phyloP scores from a whole-genome alignment of 306 rosid genomes.

The Castanea sativa region DNA sequence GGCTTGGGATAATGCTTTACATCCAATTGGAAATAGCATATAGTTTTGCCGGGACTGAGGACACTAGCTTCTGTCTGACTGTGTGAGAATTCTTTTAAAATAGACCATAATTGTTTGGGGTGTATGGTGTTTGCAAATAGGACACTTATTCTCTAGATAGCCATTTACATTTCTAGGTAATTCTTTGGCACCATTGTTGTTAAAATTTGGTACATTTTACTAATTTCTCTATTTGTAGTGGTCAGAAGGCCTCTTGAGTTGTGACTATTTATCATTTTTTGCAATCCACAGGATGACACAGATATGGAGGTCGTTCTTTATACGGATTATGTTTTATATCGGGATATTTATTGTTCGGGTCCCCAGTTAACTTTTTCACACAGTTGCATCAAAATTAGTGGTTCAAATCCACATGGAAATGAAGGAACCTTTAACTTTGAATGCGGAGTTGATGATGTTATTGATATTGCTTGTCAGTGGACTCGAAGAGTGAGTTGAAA shows the following conservation, averaged over 20 bases:
- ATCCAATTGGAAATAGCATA: neutral
- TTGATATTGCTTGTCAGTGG: conserved; percentile 56
- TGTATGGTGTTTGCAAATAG: neutral
- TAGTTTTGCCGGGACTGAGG: neutral
- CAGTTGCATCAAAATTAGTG: conserved; percentile 56
- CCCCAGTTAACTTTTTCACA: conserved; percentile 61
- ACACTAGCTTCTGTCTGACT: neutral
- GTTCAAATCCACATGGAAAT: conserved; percentile 38
- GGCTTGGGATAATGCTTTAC: neutral
- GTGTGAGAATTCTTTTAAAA: conserved; percentile 1
- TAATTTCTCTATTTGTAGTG: conserved; percentile 5
- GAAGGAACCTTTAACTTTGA: conserved; percentile 53
- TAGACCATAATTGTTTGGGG: neutral
- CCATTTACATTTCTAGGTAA: neutral
- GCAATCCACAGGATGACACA: conserved; percentile 60
- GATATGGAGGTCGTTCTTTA: conserved; percentile 58
- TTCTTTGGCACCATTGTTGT: neutral
- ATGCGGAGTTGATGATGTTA: conserved; percentile 66
- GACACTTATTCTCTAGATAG: conserved; percentile 3
- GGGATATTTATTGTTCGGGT: conserved; percentile 58
- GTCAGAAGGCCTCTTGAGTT: neutral
- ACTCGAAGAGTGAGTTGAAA: conserved; percentile 61
- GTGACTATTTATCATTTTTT: conserved; percentile 27
- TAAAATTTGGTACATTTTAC: conserved; percentile 8
- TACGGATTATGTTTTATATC: conserved; percentile 79